Evolutionary conservation across 805 yeast genomes (phyloP).

Genomic region (Cyberlindnera lachancei): DNA sequence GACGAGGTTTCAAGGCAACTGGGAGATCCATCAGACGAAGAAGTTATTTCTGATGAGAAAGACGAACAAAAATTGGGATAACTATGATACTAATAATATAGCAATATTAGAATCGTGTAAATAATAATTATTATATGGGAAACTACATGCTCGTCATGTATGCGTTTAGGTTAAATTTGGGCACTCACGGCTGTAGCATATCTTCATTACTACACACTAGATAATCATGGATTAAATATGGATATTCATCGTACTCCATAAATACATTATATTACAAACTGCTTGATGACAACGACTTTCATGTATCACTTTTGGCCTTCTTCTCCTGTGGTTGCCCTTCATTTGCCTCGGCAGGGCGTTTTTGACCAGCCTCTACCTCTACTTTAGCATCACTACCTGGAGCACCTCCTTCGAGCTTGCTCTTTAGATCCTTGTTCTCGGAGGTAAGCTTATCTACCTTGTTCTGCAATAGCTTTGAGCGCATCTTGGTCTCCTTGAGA

Average conservation of each 20-base stretch:
- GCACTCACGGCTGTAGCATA: too few relatives aligned
- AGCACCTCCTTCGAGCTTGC: slow-evolving; percentile 4
- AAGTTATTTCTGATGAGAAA: not conserved
- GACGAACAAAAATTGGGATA: too few relatives aligned
- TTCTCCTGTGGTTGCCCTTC: slow-evolving; percentile 26
- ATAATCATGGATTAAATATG: too few relatives aligned
- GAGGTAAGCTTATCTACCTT: slow-evolving; percentile 30
- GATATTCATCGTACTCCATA: too few relatives aligned
- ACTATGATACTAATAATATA: too few relatives aligned
- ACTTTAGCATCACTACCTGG: slow-evolving; percentile 6
- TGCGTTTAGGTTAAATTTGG: too few relatives aligned
- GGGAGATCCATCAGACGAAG: not conserved
- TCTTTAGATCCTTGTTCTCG: slow-evolving; percentile 30
- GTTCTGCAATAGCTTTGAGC: slow-evolving; percentile 33
- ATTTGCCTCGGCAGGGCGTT: slow-evolving; percentile 18
- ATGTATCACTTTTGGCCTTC: slow-evolving; percentile 14
- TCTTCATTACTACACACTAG: too few relatives aligned
- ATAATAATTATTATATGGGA: too few relatives aligned
- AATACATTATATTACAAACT: too few relatives aligned
- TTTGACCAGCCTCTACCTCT: slow-evolving; percentile 10
- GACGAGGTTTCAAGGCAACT: not conserved
- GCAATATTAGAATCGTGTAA: too few relatives aligned
- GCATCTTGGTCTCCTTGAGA: slow-evolving; percentile 28
- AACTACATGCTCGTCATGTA: too few relatives aligned
- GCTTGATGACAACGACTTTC: too few relatives aligned